These are phyloP conservation scores for Dendryphion nanum DNA, from an alignment of 2,329 filamentous ascomycete species.

Conservation along the genomic window DNA sequence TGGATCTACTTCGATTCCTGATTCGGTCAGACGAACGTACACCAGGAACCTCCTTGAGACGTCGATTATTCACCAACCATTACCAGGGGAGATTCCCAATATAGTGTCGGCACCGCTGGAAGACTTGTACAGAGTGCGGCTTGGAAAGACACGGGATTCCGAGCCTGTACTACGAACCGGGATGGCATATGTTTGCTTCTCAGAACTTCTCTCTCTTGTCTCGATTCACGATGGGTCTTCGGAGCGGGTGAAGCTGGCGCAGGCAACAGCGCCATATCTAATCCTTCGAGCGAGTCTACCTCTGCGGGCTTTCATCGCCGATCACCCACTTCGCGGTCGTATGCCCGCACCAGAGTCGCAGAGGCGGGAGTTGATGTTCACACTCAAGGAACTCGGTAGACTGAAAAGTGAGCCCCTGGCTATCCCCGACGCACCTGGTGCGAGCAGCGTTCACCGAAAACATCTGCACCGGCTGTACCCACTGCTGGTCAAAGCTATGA, in stretches of 20 bases:
- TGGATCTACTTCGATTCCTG: slow-evolving; percentile 63
- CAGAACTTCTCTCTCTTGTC: slow-evolving; percentile 64
- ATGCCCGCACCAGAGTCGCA: slow-evolving; percentile 87
- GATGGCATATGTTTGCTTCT: slow-evolving; percentile 78
- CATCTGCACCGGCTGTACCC: slow-evolving; percentile 82
- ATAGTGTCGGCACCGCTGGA: slow-evolving; percentile 54
- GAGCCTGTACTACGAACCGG: slow-evolving; percentile 62
- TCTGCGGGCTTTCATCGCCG: slow-evolving; percentile 81
- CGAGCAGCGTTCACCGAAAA: slow-evolving; percentile 51
- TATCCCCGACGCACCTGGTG: slow-evolving; percentile 53
- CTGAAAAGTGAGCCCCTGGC: slow-evolving; percentile 69
- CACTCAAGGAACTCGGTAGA: slow-evolving; percentile 64
- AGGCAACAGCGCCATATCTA: slow-evolving; percentile 75
- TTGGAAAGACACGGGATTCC: slow-evolving; percentile 71
- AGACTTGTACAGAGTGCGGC: slow-evolving; percentile 62
- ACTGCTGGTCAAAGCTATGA: slow-evolving; percentile 64
- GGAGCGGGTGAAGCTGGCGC: slow-evolving; percentile 62
- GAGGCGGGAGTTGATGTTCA: slow-evolving; percentile 72
- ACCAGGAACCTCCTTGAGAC: slow-evolving; percentile 74
- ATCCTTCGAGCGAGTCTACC: slow-evolving; percentile 78
- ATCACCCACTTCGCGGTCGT: slow-evolving; percentile 75
- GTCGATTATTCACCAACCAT: slow-evolving; percentile 74
- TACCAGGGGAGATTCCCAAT: slow-evolving; percentile 59
- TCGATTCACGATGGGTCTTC: slow-evolving; percentile 48
- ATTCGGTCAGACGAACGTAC: slow-evolving; percentile 67